These are phyloP conservation scores for Solanum etuberosum DNA, from an alignment of 257 asterid genomes.

Conservation along the genomic window DNA sequence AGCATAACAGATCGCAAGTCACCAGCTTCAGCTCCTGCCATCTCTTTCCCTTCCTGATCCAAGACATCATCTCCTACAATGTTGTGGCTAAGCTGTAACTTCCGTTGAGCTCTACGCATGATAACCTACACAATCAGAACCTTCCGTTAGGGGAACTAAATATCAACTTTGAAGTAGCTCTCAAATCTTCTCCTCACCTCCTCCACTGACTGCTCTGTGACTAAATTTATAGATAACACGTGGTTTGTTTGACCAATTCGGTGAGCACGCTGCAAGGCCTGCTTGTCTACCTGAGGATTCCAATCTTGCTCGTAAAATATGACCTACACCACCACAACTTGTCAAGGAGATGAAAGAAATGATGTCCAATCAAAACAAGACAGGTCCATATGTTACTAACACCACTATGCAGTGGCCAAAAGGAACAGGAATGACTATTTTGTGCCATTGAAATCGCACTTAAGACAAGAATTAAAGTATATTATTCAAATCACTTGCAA, in stretches of 20 bases:
- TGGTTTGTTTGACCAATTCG: slow-evolving; percentile 88
- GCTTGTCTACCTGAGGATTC: slow-evolving; percentile 99
- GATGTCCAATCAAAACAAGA: background rate
- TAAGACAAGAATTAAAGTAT: background rate
- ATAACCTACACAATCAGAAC: slow-evolving; percentile 46
- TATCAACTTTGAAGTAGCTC: background rate
- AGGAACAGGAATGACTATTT: background rate
- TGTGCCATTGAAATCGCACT: background rate
- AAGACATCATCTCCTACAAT: slow-evolving; percentile 60
- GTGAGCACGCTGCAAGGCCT: slow-evolving; percentile 95
- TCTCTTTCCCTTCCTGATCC: slow-evolving; percentile 43
- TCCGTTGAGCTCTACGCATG: slow-evolving; percentile 79
- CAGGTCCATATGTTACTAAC: background rate
- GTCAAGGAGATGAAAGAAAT: background rate
- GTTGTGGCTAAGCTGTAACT: slow-evolving; percentile 74
- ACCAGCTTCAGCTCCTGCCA: slow-evolving; percentile 47
- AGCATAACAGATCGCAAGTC: slow-evolving; percentile 67
- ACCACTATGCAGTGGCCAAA: background rate
- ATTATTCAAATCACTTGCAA: background rate
- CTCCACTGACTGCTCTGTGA: slow-evolving; percentile 68
- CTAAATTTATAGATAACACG: slow-evolving; percentile 73
- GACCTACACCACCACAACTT: slow-evolving; percentile 34
- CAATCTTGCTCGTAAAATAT: slow-evolving; percentile 97
- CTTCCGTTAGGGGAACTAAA: background rate
- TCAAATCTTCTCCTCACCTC: slow-evolving; percentile 40